A percentile compares a stretch with the other conserved stretches of the same genome.
phyloP scores from a whole-genome alignment of 208 protist genomes.

The Leishmania turanica region DNA sequence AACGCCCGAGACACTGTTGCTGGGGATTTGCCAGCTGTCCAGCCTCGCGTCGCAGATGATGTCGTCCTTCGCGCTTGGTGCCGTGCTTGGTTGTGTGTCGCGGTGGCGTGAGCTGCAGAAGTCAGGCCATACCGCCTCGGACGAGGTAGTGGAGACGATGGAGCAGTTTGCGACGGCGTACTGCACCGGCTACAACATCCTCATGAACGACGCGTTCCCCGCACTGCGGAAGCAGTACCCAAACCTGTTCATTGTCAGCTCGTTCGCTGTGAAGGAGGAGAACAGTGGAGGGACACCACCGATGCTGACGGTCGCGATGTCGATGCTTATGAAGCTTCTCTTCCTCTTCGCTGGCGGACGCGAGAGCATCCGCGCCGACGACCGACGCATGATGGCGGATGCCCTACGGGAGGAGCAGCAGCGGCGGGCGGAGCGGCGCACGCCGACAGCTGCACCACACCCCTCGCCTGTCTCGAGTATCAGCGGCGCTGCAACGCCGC shows the following conservation, averaged over 20 bases:
- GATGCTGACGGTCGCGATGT: conserved; percentile 40
- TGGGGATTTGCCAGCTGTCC: conserved; percentile 52
- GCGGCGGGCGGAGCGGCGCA: neutral
- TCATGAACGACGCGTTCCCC: conserved; percentile 30
- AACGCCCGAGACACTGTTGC: conserved; percentile 42
- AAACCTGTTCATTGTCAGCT: conserved; percentile 50
- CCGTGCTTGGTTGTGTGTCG: conserved; percentile 29
- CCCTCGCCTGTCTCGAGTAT: neutral
- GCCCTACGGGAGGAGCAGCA: conserved; percentile 17
- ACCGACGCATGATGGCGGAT: conserved; percentile 30
- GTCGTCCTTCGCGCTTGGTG: conserved; percentile 44
- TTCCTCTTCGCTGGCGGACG: conserved; percentile 67
- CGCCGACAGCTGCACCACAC: neutral
- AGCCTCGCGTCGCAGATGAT: conserved; percentile 56
- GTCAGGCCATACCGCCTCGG: conserved; percentile 9
- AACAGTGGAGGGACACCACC: conserved; percentile 20
- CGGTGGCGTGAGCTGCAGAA: conserved; percentile 31
- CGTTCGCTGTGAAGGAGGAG: conserved; percentile 20
- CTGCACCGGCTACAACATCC: conserved; percentile 26
- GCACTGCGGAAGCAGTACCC: conserved; percentile 51
- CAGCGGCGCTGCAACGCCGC: neutral
- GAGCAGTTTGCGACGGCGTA: conserved; percentile 31
- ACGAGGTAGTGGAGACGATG: conserved; percentile 25
- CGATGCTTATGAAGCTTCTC: conserved; percentile 51
- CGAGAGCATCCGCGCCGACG: conserved; percentile 61